A percentile compares a stretch with the other conserved stretches of the same genome.
Evolutionary conservation across 768 basidiomycete genomes (phyloP).

Genomic region (Lentinus brumalis): DNA sequence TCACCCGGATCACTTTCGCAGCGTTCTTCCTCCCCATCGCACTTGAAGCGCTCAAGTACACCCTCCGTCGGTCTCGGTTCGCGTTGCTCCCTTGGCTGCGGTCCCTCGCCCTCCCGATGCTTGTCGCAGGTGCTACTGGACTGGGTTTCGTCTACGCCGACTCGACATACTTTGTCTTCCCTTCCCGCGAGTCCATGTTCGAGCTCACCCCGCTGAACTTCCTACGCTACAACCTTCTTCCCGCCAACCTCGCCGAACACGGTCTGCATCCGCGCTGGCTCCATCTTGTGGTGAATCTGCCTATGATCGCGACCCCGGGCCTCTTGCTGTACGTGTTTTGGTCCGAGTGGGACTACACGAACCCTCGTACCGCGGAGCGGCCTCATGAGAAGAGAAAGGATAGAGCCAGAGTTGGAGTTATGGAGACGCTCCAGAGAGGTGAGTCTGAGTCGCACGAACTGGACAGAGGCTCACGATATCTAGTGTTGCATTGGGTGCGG

Average conservation of each 20-base stretch:
- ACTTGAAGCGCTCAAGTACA: constrained; percentile 26
- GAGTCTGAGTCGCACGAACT: background rate
- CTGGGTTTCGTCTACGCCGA: constrained; percentile 31
- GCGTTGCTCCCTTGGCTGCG: background rate
- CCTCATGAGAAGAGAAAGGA: background rate
- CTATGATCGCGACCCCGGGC: constrained; percentile 40
- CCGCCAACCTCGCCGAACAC: constrained; percentile 39
- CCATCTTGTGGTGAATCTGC: constrained; percentile 41
- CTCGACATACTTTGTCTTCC: constrained; percentile 34
- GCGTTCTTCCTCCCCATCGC: constrained; percentile 36
- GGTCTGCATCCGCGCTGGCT: constrained; percentile 45
- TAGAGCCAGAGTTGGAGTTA: constrained; percentile 5
- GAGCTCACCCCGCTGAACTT: constrained; percentile 42
- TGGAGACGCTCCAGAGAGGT: constrained; percentile 12
- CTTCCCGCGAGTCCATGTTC: constrained; percentile 17
- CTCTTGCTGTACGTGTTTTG: constrained; percentile 25
- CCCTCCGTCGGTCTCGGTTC: constrained; percentile 2
- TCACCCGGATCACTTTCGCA: constrained; percentile 40
- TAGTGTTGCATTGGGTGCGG: constrained; percentile 35
- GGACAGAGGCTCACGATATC: background rate
- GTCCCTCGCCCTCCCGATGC: constrained; percentile 25
- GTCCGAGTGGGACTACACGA: constrained; percentile 20
- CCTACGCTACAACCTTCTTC: constrained; percentile 38
- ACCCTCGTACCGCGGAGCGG: background rate
- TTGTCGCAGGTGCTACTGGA: constrained; percentile 22